Percentiles rank a stretch among this genome's conserved stretches.
Conservation (phyloP, 179 eudicot species). For the Corrigiola litoralis region DNA sequence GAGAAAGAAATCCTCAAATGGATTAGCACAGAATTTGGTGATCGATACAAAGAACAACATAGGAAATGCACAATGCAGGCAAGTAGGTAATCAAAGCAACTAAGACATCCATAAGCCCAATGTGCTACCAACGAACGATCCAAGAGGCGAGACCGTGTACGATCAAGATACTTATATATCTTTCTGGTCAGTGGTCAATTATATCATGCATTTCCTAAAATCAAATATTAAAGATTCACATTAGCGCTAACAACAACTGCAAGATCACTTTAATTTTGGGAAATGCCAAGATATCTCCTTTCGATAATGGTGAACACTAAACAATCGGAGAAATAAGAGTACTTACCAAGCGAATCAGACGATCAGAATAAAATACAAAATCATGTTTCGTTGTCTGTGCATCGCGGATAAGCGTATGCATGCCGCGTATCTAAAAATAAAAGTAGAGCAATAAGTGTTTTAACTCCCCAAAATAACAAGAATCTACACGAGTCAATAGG, state of each 20-base stretch:
- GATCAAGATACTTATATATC: no score
- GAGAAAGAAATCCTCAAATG: background rate
- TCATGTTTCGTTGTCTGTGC: slow-evolving; percentile 89
- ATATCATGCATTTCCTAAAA: no score
- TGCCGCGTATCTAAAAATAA: slow-evolving; percentile 70
- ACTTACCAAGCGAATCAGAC: slow-evolving; percentile 87
- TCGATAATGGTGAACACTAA: background rate
- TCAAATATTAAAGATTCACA: no score
- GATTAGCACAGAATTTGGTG: background rate
- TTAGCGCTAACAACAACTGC: no score
- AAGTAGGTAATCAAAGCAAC: background rate
- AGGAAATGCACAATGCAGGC: background rate
- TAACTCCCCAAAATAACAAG: slow-evolving; percentile 6
- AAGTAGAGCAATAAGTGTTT: slow-evolving; percentile 5
- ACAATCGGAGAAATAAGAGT: slow-evolving; percentile 2
- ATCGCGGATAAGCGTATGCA: slow-evolving; percentile 97
- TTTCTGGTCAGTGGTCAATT: no score
- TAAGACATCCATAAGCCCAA: no score
- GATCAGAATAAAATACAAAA: slow-evolving; percentile 90
- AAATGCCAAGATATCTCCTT: background rate
- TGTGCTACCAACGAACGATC: no score
- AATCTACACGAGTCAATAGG: background rate
- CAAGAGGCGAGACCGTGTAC: no score
- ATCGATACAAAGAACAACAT: background rate
- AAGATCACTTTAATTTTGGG: background rate